Percentiles rank a stretch among this genome's conserved stretches.
Conservation (phyloP, 2,329 filamentous ascomycete species). For the Exophiala lecanii-corni region DNA sequence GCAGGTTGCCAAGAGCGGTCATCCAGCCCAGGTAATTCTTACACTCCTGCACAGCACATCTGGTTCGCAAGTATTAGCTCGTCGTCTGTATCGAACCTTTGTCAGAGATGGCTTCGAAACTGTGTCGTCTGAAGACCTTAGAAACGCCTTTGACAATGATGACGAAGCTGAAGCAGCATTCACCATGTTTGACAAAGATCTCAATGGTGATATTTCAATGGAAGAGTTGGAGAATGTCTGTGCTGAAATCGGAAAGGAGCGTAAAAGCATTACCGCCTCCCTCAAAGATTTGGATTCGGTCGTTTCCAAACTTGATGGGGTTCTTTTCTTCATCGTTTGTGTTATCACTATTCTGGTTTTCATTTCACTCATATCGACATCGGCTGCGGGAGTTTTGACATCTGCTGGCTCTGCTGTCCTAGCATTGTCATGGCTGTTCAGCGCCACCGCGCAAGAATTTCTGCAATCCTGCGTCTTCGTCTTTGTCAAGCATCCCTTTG, state of each 20-base stretch:
- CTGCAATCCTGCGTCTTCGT: conserved; percentile 92
- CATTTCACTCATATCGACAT: conserved; percentile 81
- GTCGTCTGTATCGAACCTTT: conserved; percentile 83
- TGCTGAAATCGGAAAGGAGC: conserved; percentile 89
- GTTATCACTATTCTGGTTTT: conserved; percentile 81
- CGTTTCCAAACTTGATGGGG: conserved; percentile 80
- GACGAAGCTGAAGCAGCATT: conserved; percentile 90
- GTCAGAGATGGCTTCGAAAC: conserved; percentile 59
- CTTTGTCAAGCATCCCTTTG: conserved; percentile 95
- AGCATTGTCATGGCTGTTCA: conserved; percentile 87
- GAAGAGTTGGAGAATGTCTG: conserved; percentile 90
- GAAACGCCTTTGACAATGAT: conserved; percentile 69
- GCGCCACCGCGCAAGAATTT: conserved; percentile 89
- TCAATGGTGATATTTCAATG: conserved; percentile 95
- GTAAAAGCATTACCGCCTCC: conserved; percentile 91
- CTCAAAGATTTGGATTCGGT: conserved; percentile 94
- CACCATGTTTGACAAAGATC: conserved; percentile 88
- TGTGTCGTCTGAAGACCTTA: conserved; percentile 72
- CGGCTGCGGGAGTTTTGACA: conserved; percentile 83
- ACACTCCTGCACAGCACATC: conserved; percentile 67
- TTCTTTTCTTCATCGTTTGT: conserved; percentile 81
- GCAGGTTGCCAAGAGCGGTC: conserved; percentile 60
- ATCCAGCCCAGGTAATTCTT: conserved; percentile 79
- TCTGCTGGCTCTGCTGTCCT: conserved; percentile 84
- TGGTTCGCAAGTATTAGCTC: conserved; percentile 77